Percentiles rank a stretch among this genome's conserved stretches.
Conservation (phyloP, 257 asterid genomes). For the Solanum corneliomulleri region DNA sequence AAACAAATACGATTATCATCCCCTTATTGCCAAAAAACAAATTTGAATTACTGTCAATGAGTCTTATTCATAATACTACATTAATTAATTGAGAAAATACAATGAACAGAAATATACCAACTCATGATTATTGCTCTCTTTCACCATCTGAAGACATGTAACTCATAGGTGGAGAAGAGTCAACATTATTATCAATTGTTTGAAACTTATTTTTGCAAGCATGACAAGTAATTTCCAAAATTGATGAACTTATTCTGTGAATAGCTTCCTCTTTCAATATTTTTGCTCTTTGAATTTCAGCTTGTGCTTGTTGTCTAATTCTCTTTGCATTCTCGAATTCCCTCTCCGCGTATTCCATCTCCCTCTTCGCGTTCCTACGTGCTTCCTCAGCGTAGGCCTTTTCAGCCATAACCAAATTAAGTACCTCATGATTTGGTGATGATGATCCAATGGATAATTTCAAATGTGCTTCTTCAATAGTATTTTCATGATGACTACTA, state of each 20-base stretch:
- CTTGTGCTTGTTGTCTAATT: slow-evolving; percentile 46
- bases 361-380: slow-evolving; percentile 39
- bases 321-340: slow-evolving; percentile 56
- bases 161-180: slow-evolving; percentile 24
- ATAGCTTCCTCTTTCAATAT: slow-evolving; percentile 37
- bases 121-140: slow-evolving; percentile 1
- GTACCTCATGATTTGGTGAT: slow-evolving; percentile 15
- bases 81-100: neutral
- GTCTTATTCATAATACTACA: neutral
- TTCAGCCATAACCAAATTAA: slow-evolving; percentile 48
- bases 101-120: neutral
- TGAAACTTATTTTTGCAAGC: slow-evolving; percentile 48
- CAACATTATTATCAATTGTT: neutral
- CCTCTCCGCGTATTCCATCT: slow-evolving; percentile 49
- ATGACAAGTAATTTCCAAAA: slow-evolving; percentile 54
- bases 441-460: slow-evolving; percentile 18
- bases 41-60: neutral
- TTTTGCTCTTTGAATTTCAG: slow-evolving; percentile 49
- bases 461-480: slow-evolving; percentile 3
- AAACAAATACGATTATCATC: neutral
- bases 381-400: slow-evolving; percentile 64
- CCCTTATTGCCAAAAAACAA: neutral
- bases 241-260: slow-evolving; percentile 28
- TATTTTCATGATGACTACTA: neutral
- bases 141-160: slow-evolving; percentile 24